Evolutionary conservation across 2,329 filamentous ascomycete species (phyloP), one percentile per base, ranked within the genome.

Genomic region (Fusarium tuaranense): DNA sequence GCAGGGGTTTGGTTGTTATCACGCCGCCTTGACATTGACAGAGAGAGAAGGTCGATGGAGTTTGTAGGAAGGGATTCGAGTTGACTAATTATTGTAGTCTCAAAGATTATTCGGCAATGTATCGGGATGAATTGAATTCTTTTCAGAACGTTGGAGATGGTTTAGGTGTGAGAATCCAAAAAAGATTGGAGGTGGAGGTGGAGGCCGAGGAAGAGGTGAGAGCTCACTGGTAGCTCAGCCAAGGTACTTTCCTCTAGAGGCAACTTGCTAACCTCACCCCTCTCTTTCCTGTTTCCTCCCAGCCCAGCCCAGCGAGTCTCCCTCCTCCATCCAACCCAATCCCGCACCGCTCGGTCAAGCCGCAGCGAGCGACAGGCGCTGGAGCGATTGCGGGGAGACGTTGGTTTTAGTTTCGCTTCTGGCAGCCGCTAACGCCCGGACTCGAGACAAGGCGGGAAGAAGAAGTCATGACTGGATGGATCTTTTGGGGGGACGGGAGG

Each of bases 251-350:
- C 73, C 72, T 62, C 53, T 65, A 68, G n/a, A 59, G 72, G 72
- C 32, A 75, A 72, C 53, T 66, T 39, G 27, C 61, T 75, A 75
- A 39, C 66, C 51, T 70, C 72, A 75, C 72, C 72, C 72, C 72
- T 75, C 72, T 70, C 72, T 69, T 65, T 70, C 72, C 69, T 67
- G 58, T 62, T 74, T 72, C 60, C 65, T 44, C 25, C 25, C 32
- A 34, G 32, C 32, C 41, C 36, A 16, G 8, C 36, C 44, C 32
- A 18, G 9, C 22, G 22, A 48, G 44, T 48, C 44, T 48, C 44
- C 46, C 39, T 39, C 48, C 44, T 58, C 59, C 34, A 34, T 62
- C 36, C 32, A 13, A 22, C n/a, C 46, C 57, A 46, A 55, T 13
- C 59, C 41, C 57, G 12, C 53, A 75, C 66, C 59, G 44, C 69